A percentile compares a stretch with the other conserved stretches of the same genome.
Conservation (phyloP, 495 filamentous ascomycete genomes). For the Podospora tetraspora region DNA sequence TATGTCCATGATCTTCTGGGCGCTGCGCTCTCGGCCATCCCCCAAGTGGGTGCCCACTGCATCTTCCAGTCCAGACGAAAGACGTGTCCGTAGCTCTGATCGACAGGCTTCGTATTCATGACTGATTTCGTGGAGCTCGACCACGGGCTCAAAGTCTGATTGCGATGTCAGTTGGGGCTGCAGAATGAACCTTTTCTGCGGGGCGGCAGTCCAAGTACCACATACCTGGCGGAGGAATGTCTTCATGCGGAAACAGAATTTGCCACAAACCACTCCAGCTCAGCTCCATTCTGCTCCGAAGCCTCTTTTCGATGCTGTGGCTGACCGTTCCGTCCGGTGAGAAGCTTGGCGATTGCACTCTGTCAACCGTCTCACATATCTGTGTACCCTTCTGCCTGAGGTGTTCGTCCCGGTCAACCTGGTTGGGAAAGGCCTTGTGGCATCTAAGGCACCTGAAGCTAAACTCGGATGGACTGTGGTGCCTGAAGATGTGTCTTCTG, state of each 20-base stretch:
- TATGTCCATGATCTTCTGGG: not conserved
- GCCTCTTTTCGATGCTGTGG: not conserved
- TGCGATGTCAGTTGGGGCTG: not conserved
- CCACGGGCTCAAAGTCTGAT: slow-evolving; percentile 3
- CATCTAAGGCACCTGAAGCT: slow-evolving; percentile 1
- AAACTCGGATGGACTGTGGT: not conserved
- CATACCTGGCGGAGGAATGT: no score
- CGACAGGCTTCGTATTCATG: not conserved
- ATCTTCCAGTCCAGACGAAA: not conserved
- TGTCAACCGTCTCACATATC: not conserved
- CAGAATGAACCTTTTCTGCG: not conserved
- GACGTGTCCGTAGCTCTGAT: not conserved
- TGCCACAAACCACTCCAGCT: not conserved
- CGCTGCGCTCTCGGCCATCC: not conserved
- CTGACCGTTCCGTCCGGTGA: not conserved
- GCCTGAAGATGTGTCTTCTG: slow-evolving; percentile 5
- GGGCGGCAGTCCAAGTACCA: no score
- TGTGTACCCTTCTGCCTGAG: not conserved
- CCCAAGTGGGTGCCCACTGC: not conserved
- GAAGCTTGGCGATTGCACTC: not conserved
- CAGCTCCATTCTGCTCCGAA: not conserved
- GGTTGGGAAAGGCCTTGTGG: not conserved
- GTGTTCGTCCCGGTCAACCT: not conserved
- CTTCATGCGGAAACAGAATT: not conserved
- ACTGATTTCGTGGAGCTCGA: slow-evolving; percentile 3